Conservation (phyloP, 805 yeast species). For the Teunomyces kruisii region DNA sequence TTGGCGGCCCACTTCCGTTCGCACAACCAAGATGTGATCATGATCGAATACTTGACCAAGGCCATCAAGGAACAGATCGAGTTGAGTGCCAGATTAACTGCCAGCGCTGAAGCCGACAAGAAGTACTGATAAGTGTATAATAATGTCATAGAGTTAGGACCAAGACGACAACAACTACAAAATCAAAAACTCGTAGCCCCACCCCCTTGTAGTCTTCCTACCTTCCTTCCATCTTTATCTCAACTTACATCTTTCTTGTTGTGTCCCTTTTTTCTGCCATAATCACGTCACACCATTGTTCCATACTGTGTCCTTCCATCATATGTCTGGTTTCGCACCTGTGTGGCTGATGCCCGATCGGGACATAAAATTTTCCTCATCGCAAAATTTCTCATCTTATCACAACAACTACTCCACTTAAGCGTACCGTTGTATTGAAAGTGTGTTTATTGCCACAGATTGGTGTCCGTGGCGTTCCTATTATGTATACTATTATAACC, state of each 20-base stretch:
- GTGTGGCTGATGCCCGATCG: too few relatives aligned
- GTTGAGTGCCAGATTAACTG: conserved; percentile 65
- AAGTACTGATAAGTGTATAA: conserved; percentile 7
- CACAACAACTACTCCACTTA: not conserved
- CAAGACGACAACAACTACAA: too few relatives aligned
- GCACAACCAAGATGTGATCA: conserved; percentile 75
- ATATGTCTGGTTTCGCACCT: too few relatives aligned
- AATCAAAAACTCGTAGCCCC: too few relatives aligned
- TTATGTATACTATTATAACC: conserved; percentile 5
- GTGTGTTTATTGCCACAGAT: too few relatives aligned
- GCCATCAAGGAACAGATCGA: conserved; percentile 85
- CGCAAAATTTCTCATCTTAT: conserved; percentile 4
- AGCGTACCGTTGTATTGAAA: not conserved
- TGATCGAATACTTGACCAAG: conserved; percentile 79
- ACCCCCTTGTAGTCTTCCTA: too few relatives aligned
- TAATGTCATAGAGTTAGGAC: not conserved
- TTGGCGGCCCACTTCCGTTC: conserved; percentile 62
- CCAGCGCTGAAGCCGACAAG: conserved; percentile 17
- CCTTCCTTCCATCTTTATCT: too few relatives aligned
- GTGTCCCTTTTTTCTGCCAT: too few relatives aligned
- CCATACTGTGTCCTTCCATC: too few relatives aligned
- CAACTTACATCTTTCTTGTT: too few relatives aligned
- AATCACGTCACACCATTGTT: too few relatives aligned
- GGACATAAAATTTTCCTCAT: conserved; percentile 1
- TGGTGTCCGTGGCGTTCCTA: not conserved